Percentiles rank a stretch among this genome's conserved stretches.
Conservation (phyloP, 352 stramenopile genomes). For the Phytophthora nicotianae region DNA sequence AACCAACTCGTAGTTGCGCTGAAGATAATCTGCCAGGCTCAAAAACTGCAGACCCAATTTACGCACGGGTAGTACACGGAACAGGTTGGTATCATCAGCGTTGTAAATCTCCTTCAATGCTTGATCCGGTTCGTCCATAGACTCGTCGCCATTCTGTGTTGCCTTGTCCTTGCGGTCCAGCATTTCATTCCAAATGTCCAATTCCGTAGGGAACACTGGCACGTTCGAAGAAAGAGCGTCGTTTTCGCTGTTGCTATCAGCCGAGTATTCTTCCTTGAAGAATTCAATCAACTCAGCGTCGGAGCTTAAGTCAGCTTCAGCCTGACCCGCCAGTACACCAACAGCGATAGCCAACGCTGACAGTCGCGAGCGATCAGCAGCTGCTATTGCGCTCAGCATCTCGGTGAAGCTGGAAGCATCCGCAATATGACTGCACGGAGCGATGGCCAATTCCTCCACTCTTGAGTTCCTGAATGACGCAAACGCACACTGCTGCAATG, state of each 20-base stretch:
- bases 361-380: slow-evolving; percentile 39
- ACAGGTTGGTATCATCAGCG: slow-evolving; percentile 45
- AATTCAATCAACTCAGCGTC: slow-evolving; percentile 51
- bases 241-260: slow-evolving; percentile 16
- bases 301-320: slow-evolving; percentile 39
- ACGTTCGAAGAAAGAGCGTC: slow-evolving; percentile 24
- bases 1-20: slow-evolving; percentile 92
- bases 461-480: slow-evolving; percentile 44
- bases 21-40: slow-evolving; percentile 93
- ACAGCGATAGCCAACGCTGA: slow-evolving; percentile 45
- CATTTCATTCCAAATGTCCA: slow-evolving; percentile 87
- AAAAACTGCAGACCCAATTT: slow-evolving; percentile 97
- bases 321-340: slow-evolving; percentile 49
- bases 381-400: slow-evolving; percentile 43
- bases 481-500: slow-evolving; percentile 77
- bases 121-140: slow-evolving; percentile 7
- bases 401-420: slow-evolving; percentile 49
- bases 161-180: slow-evolving; percentile 28
- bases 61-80: slow-evolving; percentile 82
- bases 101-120: slow-evolving; percentile 34
- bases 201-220: slow-evolving; percentile 81
- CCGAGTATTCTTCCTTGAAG: slow-evolving; percentile 67
- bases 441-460: slow-evolving; percentile 69
- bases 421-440: slow-evolving; percentile 53
- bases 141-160: slow-evolving; percentile 7